Evolutionary conservation across 2,329 filamentous ascomycete species (phyloP).

Genomic region (Fusarium odoratissimum): DNA sequence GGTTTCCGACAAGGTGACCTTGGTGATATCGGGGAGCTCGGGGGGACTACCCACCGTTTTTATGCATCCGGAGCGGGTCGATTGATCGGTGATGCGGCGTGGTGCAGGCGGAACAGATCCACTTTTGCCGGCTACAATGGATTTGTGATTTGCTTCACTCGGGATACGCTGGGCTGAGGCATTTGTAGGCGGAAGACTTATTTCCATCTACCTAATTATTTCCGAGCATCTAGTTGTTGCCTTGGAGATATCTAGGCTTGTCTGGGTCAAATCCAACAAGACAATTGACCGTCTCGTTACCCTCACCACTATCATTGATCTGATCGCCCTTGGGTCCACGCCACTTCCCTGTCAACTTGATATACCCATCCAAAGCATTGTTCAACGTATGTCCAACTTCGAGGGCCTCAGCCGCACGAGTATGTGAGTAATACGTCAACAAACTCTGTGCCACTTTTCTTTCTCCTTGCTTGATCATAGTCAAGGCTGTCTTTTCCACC

Average conservation of each 20-base stretch:
- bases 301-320: constrained; percentile 41
- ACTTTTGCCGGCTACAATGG: neutral
- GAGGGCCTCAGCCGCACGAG: constrained; percentile 30
- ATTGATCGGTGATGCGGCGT: neutral
- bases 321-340: constrained; percentile 31
- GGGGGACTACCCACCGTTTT: neutral
- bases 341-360: constrained; percentile 39
- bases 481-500: constrained; percentile 37
- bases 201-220: neutral
- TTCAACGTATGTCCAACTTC: constrained; percentile 33
- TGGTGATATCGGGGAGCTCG: neutral
- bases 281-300: constrained; percentile 41
- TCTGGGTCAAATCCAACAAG: constrained; percentile 41
- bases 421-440: constrained; percentile 40
- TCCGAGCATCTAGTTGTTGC: neutral
- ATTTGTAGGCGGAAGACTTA: neutral
- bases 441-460: constrained; percentile 27
- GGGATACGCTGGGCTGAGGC: neutral
- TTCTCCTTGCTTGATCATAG: constrained; percentile 31
- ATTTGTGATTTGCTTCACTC: neutral
- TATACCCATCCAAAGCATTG: constrained; percentile 39
- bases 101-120: neutral
- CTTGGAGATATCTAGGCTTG: constrained; percentile 26
- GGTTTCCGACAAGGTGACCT: neutral
- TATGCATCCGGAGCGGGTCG: neutral